Conservation (phyloP, 179 eudicot genomes). For the Beta lomatogona region DNA sequence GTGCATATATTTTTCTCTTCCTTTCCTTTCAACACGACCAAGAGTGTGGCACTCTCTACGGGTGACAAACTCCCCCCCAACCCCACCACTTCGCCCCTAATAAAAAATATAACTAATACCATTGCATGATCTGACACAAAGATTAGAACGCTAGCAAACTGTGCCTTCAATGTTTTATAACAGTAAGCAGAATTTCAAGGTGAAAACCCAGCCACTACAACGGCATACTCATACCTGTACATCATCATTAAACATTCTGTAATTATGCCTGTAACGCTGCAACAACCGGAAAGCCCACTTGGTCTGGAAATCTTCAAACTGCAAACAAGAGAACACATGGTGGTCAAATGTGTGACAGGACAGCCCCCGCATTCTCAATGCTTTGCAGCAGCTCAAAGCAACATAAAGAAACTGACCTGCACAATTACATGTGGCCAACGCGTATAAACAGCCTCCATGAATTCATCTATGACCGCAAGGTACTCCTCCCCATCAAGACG, state of each 20-base stretch:
- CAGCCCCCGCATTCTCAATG: background rate
- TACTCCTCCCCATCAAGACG: slow-evolving; percentile 98
- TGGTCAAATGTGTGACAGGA: background rate
- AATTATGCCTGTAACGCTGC: slow-evolving; percentile 85
- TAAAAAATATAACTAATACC: background rate
- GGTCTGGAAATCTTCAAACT: slow-evolving; percentile 99
- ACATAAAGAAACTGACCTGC: slow-evolving; percentile 53
- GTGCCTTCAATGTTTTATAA: background rate
- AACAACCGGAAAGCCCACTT: slow-evolving; percentile 95
- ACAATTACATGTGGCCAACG: slow-evolving; percentile 98
- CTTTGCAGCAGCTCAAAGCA: background rate
- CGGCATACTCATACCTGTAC: slow-evolving; percentile 65
- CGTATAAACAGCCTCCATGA: slow-evolving; percentile 95
- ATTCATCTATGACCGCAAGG: slow-evolving; percentile 86
- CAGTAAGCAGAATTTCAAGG: background rate
- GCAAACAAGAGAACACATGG: slow-evolving; percentile 13
- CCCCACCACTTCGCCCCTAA: background rate
- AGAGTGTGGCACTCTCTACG: background rate
- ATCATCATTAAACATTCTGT: slow-evolving; percentile 98
- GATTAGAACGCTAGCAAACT: background rate
- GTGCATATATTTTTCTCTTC: too few relatives aligned
- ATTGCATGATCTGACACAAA: background rate
- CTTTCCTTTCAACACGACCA: background rate
- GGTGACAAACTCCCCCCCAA: background rate
- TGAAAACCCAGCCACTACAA: background rate